These are phyloP conservation scores for Solanum piurae DNA, from an alignment of 257 asterid species.

Conservation along the genomic window DNA sequence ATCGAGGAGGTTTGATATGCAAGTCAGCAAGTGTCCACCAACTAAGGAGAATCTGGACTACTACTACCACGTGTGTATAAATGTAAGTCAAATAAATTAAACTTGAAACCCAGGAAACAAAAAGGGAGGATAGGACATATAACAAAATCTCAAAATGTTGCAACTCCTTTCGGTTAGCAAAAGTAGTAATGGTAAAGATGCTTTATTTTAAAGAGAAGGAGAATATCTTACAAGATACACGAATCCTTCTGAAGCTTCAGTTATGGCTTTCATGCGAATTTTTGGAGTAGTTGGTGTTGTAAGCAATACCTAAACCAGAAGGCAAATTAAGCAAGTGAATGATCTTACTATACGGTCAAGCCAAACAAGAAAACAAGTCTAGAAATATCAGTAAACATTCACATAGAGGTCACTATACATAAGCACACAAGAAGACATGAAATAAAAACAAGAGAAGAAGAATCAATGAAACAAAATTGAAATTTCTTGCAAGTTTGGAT, in stretches of 20 bases:
- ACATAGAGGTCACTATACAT: not conserved
- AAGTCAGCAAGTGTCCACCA: not conserved
- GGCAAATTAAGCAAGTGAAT: not conserved
- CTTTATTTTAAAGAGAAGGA: not conserved
- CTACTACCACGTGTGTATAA: not conserved
- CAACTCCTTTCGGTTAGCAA: not conserved
- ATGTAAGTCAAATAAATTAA: not conserved
- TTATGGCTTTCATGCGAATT: slow-evolving; percentile 64
- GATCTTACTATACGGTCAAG: not conserved
- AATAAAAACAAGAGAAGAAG: not conserved
- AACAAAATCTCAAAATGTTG: not conserved
- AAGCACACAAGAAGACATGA: not conserved
- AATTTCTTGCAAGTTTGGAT: not conserved
- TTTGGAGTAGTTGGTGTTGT: slow-evolving; percentile 86
- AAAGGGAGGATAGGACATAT: not conserved
- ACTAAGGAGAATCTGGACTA: not conserved
- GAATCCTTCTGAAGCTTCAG: slow-evolving; percentile 79
- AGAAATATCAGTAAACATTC: not conserved
- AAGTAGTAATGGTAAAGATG: not conserved
- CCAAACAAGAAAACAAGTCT: not conserved
- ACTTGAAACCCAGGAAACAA: not conserved
- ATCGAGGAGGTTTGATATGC: not conserved
- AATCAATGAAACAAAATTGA: not conserved
- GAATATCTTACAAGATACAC: slow-evolving; percentile 65
- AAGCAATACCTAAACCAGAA: slow-evolving; percentile 51